Evolutionary conservation across 176 grass and related monocot genomes (phyloP).

Genomic region (Musa troglodytarum): DNA sequence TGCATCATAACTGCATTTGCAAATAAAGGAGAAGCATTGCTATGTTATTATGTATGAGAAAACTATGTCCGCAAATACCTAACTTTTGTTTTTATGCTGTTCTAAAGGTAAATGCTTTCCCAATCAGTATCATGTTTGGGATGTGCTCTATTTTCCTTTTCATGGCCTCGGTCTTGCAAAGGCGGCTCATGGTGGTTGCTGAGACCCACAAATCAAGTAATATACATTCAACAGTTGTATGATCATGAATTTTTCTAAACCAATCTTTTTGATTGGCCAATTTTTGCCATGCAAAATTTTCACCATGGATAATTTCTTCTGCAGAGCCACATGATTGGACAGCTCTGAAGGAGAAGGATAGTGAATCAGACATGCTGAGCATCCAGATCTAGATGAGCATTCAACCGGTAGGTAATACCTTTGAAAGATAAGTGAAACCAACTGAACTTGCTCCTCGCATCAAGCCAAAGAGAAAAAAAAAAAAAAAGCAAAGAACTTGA

Average conservation of each 20-base stretch:
- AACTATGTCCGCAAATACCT: not conserved
- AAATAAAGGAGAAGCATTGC: not conserved
- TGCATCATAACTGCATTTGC: not conserved
- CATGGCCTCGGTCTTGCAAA: slow-evolving; percentile 85
- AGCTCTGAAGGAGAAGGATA: slow-evolving; percentile 30
- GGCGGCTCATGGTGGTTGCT: slow-evolving; percentile 74
- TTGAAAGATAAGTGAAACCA: no score
- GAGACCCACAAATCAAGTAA: slow-evolving; percentile 71
- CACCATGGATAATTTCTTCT: not conserved
- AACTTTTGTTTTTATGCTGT: not conserved
- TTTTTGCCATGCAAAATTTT: not conserved
- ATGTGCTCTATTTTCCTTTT: slow-evolving; percentile 97
- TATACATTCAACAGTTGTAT: slow-evolving; percentile 6
- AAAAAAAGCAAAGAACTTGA: no score
- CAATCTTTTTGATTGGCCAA: not conserved
- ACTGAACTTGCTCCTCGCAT: no score
- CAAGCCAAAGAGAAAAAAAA: no score
- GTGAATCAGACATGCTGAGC: slow-evolving; percentile 55
- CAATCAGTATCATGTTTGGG: slow-evolving; percentile 89
- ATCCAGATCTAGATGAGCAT: slow-evolving; percentile 20
- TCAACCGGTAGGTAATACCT: no score
- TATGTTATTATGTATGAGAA: not conserved
- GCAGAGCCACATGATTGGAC: slow-evolving; percentile 30
- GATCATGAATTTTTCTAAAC: not conserved
- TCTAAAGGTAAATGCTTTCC: slow-evolving; percentile 79